These are phyloP conservation scores for Quercus suber DNA, from an alignment of 306 rosid genomes.

Conservation along the genomic window DNA sequence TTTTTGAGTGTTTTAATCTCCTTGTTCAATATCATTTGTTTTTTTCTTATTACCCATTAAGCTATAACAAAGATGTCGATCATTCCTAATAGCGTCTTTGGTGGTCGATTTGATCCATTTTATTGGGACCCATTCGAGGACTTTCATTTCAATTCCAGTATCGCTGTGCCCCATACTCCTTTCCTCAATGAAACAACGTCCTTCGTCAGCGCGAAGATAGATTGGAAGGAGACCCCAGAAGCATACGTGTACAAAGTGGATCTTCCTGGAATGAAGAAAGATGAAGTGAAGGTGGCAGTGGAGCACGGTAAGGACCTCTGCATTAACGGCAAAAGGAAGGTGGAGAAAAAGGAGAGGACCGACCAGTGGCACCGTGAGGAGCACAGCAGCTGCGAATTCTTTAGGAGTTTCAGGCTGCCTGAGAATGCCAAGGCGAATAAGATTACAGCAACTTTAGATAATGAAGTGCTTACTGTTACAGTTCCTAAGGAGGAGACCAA, in stretches of 20 bases:
- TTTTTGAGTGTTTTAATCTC: too few species aligned
- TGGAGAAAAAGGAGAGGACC: constrained; percentile 31
- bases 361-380: constrained; percentile 37
- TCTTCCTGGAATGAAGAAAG: constrained; percentile 40
- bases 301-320: constrained; percentile 33
- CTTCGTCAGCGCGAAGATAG: constrained; percentile 13
- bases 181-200: constrained; percentile 25
- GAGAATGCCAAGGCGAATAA: constrained; percentile 30
- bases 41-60: neutral
- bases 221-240: constrained; percentile 42
- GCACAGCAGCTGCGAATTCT: constrained; percentile 26
- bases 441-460: constrained; percentile 38
- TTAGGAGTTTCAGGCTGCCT: constrained; percentile 45
- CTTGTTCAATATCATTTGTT: neutral
- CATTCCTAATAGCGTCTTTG: neutral
- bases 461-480: constrained; percentile 43
- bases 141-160: neutral
- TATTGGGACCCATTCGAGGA: constrained; percentile 12
- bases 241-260: constrained; percentile 33
- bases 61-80: constrained; percentile 7
- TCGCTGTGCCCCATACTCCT: neutral
- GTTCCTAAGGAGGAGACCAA: constrained; percentile 39
- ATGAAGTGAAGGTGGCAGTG: constrained; percentile 50
- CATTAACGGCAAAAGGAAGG: constrained; percentile 39
- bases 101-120: constrained; percentile 15